Percentiles rank a stretch among this genome's conserved stretches.
Evolutionary conservation across 164 flowering plant genomes (phyloP).

Genomic region (Cinnamomum chago): DNA sequence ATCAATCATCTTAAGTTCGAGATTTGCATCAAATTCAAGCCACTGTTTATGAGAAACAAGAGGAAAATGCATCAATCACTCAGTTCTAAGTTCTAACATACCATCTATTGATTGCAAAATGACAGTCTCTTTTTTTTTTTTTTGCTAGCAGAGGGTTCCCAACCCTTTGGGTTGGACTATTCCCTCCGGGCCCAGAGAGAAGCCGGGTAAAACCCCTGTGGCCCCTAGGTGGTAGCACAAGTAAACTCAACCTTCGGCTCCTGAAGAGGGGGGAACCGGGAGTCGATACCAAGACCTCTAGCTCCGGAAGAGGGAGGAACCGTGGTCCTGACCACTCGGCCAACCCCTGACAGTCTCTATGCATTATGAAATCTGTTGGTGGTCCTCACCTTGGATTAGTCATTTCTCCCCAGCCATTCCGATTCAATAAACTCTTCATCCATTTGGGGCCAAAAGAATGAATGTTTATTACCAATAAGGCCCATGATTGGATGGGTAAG

Average conservation of each 20-base stretch:
- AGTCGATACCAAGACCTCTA: too few species aligned
- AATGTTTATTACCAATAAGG: not conserved
- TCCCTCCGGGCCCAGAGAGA: too few species aligned
- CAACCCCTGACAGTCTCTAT: not conserved
- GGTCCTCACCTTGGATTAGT: not conserved
- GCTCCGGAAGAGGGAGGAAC: too few species aligned
- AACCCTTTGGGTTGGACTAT: too few species aligned
- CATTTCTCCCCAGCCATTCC: too few species aligned
- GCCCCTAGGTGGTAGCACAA: too few species aligned
- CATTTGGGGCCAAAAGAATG: not conserved
- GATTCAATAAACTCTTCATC: not conserved
- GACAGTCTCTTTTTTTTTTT: not conserved
- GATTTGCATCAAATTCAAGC: not conserved
- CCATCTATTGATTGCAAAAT: not conserved
- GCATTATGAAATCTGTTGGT: not conserved
- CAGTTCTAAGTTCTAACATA: not conserved
- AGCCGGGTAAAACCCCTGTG: too few species aligned
- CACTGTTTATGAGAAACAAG: not conserved
- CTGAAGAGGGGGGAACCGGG: too few species aligned
- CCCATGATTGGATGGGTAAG: not conserved
- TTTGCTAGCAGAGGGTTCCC: too few species aligned
- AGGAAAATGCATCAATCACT: not conserved
- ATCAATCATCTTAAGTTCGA: not conserved
- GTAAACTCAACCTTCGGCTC: too few species aligned
- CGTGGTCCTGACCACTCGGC: too few species aligned